Percentiles rank a stretch among this genome's conserved stretches.
Conservation (phyloP, 2,329 filamentous ascomycete genomes). For the Simplicillium aogashimaense region DNA sequence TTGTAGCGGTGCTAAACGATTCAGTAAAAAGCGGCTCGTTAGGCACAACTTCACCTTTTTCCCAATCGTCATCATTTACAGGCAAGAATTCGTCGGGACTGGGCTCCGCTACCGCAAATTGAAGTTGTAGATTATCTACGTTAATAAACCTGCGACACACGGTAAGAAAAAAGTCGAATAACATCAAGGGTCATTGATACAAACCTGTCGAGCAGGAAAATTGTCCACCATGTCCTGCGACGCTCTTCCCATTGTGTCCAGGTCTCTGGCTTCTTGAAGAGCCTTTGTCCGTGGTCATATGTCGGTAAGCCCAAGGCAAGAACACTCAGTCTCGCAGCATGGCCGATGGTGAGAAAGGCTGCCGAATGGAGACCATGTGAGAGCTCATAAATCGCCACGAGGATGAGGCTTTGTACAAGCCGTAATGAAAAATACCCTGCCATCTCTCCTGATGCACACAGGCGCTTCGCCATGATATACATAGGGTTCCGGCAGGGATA, state of each 20-base stretch:
- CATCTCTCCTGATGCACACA: no score
- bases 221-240: constrained; percentile 11
- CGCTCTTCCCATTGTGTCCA: constrained; percentile 12
- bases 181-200: background rate
- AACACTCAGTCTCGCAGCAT: no score
- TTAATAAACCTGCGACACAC: constrained; percentile 4
- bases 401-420: no score
- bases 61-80: constrained; percentile 11
- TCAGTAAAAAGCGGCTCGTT: constrained; percentile 9
- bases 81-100: constrained; percentile 7
- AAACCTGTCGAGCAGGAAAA: constrained; percentile 12
- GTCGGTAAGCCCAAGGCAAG: no score
- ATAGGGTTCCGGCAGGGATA: no score
- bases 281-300: background rate
- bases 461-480: no score
- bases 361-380: no score
- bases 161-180: no score
- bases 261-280: constrained; percentile 9
- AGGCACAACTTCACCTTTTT: constrained; percentile 7
- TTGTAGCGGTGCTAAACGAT: constrained; percentile 7
- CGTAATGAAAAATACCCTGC: no score
- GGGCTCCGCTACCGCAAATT: constrained; percentile 7
- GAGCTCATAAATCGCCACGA: no score
- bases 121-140: constrained; percentile 4
- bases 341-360: no score